A percentile compares a stretch with the other conserved stretches of the same genome.
Evolutionary conservation across 2,329 filamentous ascomycete species (phyloP).

Genomic region (Erysiphe neolycopersici): DNA sequence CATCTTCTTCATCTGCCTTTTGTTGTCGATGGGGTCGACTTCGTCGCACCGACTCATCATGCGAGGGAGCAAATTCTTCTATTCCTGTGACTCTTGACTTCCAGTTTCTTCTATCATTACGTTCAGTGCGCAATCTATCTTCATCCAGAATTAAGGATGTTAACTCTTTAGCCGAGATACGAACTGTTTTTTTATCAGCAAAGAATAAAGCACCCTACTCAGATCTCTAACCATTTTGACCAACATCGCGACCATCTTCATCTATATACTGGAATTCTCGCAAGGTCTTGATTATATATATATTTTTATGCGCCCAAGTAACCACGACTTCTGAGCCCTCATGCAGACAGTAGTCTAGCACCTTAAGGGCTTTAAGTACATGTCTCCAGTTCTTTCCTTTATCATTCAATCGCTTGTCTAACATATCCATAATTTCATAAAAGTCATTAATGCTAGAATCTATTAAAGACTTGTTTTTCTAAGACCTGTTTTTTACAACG

Average conservation of each 20-base stretch:
- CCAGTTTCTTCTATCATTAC: conserved; percentile 80
- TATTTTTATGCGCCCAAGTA: conserved; percentile 91
- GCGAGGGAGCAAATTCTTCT: conserved; percentile 42
- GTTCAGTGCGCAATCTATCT: conserved; percentile 68
- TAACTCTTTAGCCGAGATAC: conserved; percentile 85
- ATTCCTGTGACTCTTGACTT: conserved; percentile 88
- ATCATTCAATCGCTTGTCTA: conserved; percentile 94
- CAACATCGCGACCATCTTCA: conserved; percentile 83
- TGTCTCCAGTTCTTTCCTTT: conserved; percentile 99
- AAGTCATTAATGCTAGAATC: conserved; percentile 56
- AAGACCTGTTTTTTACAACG: not conserved
- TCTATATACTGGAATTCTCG: conserved; percentile 93
- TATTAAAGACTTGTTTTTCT: not conserved
- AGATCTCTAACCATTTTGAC: conserved; percentile 53
- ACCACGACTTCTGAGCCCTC: conserved; percentile 92
- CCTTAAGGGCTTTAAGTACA: conserved; percentile 89
- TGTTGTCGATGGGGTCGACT: conserved; percentile 23
- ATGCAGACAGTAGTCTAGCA: conserved; percentile 91
- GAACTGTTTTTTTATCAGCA: conserved; percentile 32
- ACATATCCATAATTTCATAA: conserved; percentile 99
- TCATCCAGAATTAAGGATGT: conserved; percentile 82
- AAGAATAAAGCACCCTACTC: not conserved
- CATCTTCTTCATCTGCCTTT: conserved; percentile 52
- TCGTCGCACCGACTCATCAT: conserved; percentile 14
- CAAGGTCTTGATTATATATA: conserved; percentile 96